Percentiles rank a stretch among this genome's conserved stretches.
These are phyloP conservation scores for Pseudocercospora vitis DNA, from an alignment of 2,329 filamentous ascomycete genomes.

Conservation along the genomic window DNA sequence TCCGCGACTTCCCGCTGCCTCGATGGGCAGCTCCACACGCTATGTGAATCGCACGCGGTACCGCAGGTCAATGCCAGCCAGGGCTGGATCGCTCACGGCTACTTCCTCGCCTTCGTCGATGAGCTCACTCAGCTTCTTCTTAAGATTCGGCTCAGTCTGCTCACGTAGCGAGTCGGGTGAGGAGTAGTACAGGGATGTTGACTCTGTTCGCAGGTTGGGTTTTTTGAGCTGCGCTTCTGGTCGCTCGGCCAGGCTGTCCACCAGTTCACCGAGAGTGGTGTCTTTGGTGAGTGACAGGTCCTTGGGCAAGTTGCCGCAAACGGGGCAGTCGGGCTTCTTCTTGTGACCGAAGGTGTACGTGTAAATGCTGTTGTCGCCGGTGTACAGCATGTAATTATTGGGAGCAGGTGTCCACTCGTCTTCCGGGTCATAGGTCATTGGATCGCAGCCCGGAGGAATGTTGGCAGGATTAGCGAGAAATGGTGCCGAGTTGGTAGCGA, in stretches of 20 bases:
- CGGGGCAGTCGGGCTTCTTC: conserved; percentile 90
- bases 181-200: conserved; percentile 88
- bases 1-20: too few relatives aligned
- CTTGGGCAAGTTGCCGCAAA: conserved; percentile 81
- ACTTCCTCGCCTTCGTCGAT: conserved; percentile 82
- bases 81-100: conserved; percentile 88
- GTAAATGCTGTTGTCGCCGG: conserved; percentile 91
- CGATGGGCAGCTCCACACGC: too few relatives aligned
- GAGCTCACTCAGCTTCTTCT: conserved; percentile 73
- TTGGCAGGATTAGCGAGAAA: conserved; percentile 68
- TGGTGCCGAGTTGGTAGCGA: conserved; percentile 79
- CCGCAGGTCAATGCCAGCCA: conserved; percentile 66
- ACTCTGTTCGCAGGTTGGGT: conserved; percentile 77
- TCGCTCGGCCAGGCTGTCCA: conserved; percentile 77
- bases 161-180: conserved; percentile 77
- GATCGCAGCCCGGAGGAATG: conserved; percentile 26
- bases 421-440: conserved; percentile 25
- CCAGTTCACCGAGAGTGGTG: conserved; percentile 75
- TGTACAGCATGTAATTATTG: conserved; percentile 97
- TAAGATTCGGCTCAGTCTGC: conserved; percentile 78
- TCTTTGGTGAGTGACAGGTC: conserved; percentile 70
- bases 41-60: conserved; percentile 50
- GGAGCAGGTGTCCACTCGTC: conserved; percentile 42
- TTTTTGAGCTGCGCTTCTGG: conserved; percentile 93
- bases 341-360: conserved; percentile 97